Evolutionary conservation across 805 yeast species (phyloP), one percentile per base, ranked within the genome.

Genomic region (Wickerhamomyces chaumierensis): DNA sequence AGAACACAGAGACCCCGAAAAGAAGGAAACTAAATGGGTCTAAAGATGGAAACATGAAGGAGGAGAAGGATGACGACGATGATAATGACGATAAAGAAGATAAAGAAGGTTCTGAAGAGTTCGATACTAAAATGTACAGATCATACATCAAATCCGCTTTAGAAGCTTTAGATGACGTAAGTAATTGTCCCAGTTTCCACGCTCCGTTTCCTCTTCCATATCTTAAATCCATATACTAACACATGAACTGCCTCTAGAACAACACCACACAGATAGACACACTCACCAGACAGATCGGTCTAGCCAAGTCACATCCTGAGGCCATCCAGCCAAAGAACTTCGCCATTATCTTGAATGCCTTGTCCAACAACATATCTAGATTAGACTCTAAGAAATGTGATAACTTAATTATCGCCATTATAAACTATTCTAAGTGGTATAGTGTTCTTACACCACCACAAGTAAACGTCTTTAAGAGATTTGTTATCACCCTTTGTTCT

Each of bases 401-500:
- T 39, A 52, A 68, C 13, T 62, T 86, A 36, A 71, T 87, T 33
- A 61, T 70, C 31, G 68, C 87, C 17, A 63, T 88, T 25, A 66
- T 87, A 36, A 70, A 66, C 42, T 68, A 81, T 39, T 56, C 57
- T 45, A 65, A 68, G 41, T 85, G 94, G 92, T 66, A 78, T 52
- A 63, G 59, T 18, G 18, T 17, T 31, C 48, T 68, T 27, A 64
- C 69, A 5, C 48, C 53, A 9, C 45, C 50, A 14, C 72, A 78
- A 47, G 59, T 73, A 19, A 62, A 66, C 36, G 62, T 67, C 35
- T 87, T 82, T 58, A 69, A 80, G 35, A 78, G 75, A 34, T 92
- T 92, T 57, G 61, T 85, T 35, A 69, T 76, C 34, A 83, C 88
- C 20, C 67, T 90, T 38, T 83, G 88, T 31, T 81, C 94, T 3